A percentile compares a stretch with the other conserved stretches of the same genome.
Evolutionary conservation across 202 grass and related monocot species (phyloP).

Genomic region (Carex sylvatica): DNA sequence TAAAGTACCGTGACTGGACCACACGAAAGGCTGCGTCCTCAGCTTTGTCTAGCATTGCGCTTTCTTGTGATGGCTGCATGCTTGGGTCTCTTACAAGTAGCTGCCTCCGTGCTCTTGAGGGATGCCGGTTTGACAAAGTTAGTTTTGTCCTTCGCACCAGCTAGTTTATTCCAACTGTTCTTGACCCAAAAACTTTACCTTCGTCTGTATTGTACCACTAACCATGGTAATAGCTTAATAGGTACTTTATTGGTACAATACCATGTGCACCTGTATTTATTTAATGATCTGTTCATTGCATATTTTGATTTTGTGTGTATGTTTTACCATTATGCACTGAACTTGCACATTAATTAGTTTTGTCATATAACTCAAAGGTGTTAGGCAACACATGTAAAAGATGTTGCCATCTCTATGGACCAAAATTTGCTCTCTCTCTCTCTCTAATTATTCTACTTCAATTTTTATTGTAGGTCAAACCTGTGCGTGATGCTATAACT

Average conservation of each 20-base stretch:
- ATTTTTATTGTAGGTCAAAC: constrained; percentile 68
- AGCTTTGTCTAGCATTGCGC: constrained; percentile 76
- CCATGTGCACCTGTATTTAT: not conserved
- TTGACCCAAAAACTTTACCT: not conserved
- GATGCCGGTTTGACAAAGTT: constrained; percentile 94
- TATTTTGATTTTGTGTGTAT: not conserved
- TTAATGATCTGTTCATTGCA: not conserved
- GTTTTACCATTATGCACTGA: not conserved
- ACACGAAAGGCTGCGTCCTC: constrained; percentile 77
- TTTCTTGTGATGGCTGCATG: constrained; percentile 55
- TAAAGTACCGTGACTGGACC: constrained; percentile 85
- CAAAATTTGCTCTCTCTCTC: not conserved
- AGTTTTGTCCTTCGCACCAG: not conserved
- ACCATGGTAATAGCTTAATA: not conserved
- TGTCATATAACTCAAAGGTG: not conserved
- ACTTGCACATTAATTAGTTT: not conserved
- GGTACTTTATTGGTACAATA: not conserved
- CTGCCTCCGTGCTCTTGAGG: constrained; percentile 72
- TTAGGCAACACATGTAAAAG: not conserved
- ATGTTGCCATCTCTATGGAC: not conserved
- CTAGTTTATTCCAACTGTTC: constrained; percentile 2
- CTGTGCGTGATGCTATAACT: constrained; percentile 67
- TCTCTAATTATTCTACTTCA: constrained; percentile 14
- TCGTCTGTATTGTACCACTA: not conserved
- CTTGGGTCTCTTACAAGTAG: constrained; percentile 59